phyloP scores from a whole-genome alignment of 1,284 basidiomycete genomes.

The Mycosarcoma mackinlayi region DNA sequence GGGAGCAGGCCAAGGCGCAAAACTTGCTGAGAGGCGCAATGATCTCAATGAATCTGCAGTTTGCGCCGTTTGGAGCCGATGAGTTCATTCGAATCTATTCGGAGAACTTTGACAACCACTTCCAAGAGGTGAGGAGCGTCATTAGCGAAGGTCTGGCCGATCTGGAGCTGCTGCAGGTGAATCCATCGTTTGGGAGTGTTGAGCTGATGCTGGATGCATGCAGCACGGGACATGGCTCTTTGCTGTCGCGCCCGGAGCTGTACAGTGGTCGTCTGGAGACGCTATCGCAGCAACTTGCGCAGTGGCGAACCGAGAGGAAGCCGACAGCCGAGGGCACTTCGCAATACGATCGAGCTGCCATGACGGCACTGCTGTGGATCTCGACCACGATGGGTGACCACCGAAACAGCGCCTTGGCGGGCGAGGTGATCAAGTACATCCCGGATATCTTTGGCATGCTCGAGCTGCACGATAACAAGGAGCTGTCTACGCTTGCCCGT shows the following conservation, averaged over 20 bases:
- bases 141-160: slow-evolving; percentile 69
- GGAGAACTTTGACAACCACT: slow-evolving; percentile 64
- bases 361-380: slow-evolving; percentile 63
- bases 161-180: slow-evolving; percentile 70
- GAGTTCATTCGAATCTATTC: slow-evolving; percentile 62
- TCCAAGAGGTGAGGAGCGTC: slow-evolving; percentile 68
- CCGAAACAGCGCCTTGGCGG: slow-evolving; percentile 56
- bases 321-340: slow-evolving; percentile 69
- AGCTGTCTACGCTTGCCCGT: slow-evolving; percentile 56
- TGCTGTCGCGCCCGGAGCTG: slow-evolving; percentile 72
- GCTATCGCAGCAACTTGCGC: slow-evolving; percentile 61
- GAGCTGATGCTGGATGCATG: slow-evolving; percentile 77
- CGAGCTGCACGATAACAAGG: slow-evolving; percentile 65
- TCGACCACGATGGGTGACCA: slow-evolving; percentile 65
- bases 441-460: slow-evolving; percentile 65
- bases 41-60: slow-evolving; percentile 50
- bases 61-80: slow-evolving; percentile 47
- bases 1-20: slow-evolving; percentile 71
- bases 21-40: slow-evolving; percentile 69
- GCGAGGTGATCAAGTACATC: slow-evolving; percentile 59
- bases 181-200: slow-evolving; percentile 79
- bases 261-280: slow-evolving; percentile 72
- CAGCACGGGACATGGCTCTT: slow-evolving; percentile 71
- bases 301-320: slow-evolving; percentile 65
- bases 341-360: slow-evolving; percentile 62